Base-by-base conservation (phyloP, 73 alveolate species). In the Tetrahymena borealis region DNA sequence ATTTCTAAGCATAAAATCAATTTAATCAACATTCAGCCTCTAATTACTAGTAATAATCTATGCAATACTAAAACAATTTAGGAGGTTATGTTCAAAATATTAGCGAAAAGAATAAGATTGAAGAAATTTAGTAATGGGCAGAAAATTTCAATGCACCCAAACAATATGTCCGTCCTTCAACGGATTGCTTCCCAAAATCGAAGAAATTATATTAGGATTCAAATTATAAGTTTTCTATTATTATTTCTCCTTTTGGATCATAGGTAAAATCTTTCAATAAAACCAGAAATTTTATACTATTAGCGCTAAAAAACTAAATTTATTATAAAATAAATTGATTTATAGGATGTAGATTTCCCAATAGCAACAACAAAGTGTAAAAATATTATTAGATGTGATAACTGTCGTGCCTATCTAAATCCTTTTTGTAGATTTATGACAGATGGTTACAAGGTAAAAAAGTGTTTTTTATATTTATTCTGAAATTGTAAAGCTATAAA, bases 361-460 rank as follows among this genome's bases (percentile, higher is more conserved):
- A 35, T 60, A 60, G 85, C 85, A 24, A 4, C 85, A 1, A 60
- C 85, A 24, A 60, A 60, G 28, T 60, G 85, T 18, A 60, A 60
- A 60, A 60, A 60, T 60, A 96, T 97, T 32, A 94, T 96, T 15
- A 96, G 99, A 60, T 98, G 99, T 91, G 93, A 95, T 78, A 97
- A 97, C 78, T 98, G 99, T 78, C 91, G 97, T 38, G 99, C 99
- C 11, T 98, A 98, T 97, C 93, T 98, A 24, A 98, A 98, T 95
- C 99, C 99, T 4, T 98, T 96, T 92, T 93, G 97, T 79, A 97
- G 96, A 77, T 96, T 97, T 91, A 78, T 94, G 38, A 97, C 97
- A 16, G 97, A 94, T 42, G 98, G 98, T 16, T 90, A 94, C 32
- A 95, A 96, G 90, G 96, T 98, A 98, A 96, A n/a, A n/a, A n/a